Evolutionary conservation across 257 asterid species (phyloP), one percentile per base, ranked within the genome.

Genomic region (Solanum virginianum): DNA sequence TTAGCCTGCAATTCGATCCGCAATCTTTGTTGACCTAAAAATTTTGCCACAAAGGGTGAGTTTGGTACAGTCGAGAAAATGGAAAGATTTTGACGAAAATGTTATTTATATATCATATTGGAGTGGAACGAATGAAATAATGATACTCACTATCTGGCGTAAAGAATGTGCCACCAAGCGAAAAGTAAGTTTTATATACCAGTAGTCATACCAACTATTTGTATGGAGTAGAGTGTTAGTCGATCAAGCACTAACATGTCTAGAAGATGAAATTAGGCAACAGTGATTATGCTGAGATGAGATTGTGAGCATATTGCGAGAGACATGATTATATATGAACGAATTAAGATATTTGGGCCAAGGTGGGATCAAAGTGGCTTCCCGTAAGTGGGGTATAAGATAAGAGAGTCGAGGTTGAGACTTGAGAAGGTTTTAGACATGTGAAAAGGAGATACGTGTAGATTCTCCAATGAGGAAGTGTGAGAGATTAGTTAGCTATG

Each of bases 91-190:
- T 60, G 16, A 60, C 12, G 32, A 4, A 29, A 29, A 10, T 60
- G 32, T 10, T 60, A 60, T 10, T 10, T 60, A 60, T 10, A 2
- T 1, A 10, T n/a, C 41, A 32, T 57, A 57, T 1, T 18, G 63
- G 1, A 3, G n/a, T 8, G 12, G 63, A 22, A 10, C 7, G 9
- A 5, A 56, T 56, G 24, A 18, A 56, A 18, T 56, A 22, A 5
- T 18, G 2, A 11, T 29, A 29, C 10, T 60, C 1, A 0, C 7
- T 29, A 10, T 60, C 4, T 0, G 1, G 1, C 1, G 15, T n/a
- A 4, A 59, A 5, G 2, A 60, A n/a, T n/a, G 68, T 10, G 15
- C 7, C 14, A 18, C 0, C 16, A 0, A 60, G 15, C 24, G 7
- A n/a, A 60, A 1, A 1, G 32, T 60, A n/a, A 55, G 1, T 10